Base-by-base conservation (phyloP, 1,284 basidiomycete species). In the Moesziomyces aphidis region DNA sequence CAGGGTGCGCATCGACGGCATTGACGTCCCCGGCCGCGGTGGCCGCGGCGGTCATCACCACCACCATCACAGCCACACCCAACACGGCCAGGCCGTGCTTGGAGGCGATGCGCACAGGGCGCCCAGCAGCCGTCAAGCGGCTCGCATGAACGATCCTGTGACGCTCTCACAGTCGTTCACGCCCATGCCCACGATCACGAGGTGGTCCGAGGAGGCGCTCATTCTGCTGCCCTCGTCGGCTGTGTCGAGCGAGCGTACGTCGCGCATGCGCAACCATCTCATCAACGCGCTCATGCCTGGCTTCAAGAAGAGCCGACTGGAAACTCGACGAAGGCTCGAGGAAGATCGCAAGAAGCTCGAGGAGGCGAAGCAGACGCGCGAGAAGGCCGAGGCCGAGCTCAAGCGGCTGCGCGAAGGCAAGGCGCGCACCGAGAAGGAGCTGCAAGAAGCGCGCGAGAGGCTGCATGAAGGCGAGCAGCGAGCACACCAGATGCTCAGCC, bases 151-250 rank as follows among this genome's bases (percentile, higher is more conserved):
- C 24, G 80, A 83, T 47, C 73, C 73, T n/a, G 80, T 84, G 9
- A 66, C 78, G 1, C 68, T 78, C 19, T 78, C 84, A 7, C 73
- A 81, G 22, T 86, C 86, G 17, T 88, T 87, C 75, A 74, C 83
- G 11, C 95, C 95, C 4, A 86, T 93, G 64, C 91, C 86, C 11
- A 97, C 96, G 0, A 83, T 91, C n/a, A 91, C 93, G 79, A 89
- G 96, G 49, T 98, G 96, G 95, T 86, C 89, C 1, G 95, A 97
- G 79, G 95, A 97, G 85, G 90, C 90, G 59, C 92, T 91, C 77
- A 91, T 93, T 55, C 87, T 94, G 17, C 90, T 94, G 63, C 65
- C 69, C 4, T 56, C 55, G 17, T 90, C 92, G 39, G 89, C 90
- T 76, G 90, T 91, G 64, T 89, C 90, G 19, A 86, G 87, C 26